phyloP scores from a whole-genome alignment of 2,329 filamentous ascomycete species.

The Apiospora saccharicola region DNA sequence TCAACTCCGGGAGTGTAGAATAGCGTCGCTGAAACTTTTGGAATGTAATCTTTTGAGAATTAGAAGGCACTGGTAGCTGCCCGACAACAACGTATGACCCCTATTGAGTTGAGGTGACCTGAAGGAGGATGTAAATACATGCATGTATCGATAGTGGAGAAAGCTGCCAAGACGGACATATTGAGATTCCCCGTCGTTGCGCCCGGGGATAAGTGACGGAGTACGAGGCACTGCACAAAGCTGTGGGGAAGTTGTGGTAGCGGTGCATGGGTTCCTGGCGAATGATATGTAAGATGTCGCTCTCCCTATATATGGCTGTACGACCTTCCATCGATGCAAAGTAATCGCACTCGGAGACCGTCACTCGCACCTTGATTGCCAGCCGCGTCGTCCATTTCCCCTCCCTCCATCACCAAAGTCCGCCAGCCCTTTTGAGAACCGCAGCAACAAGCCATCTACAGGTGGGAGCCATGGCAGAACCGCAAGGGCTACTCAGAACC shows the following conservation, averaged over 20 bases:
- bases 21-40: no score
- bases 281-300: not conserved
- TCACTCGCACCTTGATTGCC: not conserved
- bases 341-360: not conserved
- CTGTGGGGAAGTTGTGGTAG: not conserved
- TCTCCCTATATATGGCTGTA: not conserved
- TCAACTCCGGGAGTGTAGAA: no score
- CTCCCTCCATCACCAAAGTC: not conserved
- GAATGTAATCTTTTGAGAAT: not conserved
- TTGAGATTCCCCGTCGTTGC: not conserved
- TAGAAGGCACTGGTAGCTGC: not conserved
- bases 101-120: not conserved
- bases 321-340: not conserved
- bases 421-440: not conserved
- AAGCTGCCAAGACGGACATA: not conserved
- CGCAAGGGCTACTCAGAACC: slow-evolving; percentile 40
- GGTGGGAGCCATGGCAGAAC: not conserved
- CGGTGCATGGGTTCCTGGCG: not conserved
- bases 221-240: not conserved
- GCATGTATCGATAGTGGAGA: not conserved
- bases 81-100: not conserved
- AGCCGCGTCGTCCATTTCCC: not conserved
- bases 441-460: not conserved
- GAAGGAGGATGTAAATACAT: not conserved
- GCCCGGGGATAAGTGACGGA: not conserved